Conservation (phyloP, 139 green algal genomes). For the Coelastrella sp. region DNA sequence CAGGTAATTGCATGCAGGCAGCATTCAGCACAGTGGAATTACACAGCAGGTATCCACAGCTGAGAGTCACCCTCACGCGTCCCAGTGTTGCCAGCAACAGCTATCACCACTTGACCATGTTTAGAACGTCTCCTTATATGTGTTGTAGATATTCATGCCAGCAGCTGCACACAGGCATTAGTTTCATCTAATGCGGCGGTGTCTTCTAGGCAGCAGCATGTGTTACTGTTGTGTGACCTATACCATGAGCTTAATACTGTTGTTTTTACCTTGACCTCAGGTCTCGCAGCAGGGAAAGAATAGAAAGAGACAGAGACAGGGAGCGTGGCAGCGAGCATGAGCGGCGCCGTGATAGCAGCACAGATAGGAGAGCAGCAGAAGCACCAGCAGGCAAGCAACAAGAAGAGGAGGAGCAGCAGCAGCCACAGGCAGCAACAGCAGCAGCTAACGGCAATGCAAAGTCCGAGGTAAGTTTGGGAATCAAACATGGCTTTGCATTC, state of each 20-base stretch:
- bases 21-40: too few relatives aligned
- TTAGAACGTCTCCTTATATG: too few relatives aligned
- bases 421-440: slow-evolving; percentile 8
- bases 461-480: slow-evolving; percentile 11
- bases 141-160: too few relatives aligned
- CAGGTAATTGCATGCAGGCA: not conserved
- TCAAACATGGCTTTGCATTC: too few relatives aligned
- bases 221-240: too few relatives aligned
- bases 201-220: too few relatives aligned
- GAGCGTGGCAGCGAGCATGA: slow-evolving; percentile 47
- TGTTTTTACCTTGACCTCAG: not conserved
- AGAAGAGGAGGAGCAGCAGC: not conserved
- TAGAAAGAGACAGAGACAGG: not conserved
- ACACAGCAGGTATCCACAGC: too few relatives aligned
- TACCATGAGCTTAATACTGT: not conserved
- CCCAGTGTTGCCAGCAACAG: too few relatives aligned
- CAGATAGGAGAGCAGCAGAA: not conserved
- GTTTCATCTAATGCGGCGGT: too few relatives aligned
- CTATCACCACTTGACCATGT: too few relatives aligned
- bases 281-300: slow-evolving; percentile 26
- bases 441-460: slow-evolving; percentile 34
- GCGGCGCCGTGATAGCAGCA: slow-evolving; percentile 30
- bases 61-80: too few relatives aligned
- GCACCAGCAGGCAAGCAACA: not conserved
- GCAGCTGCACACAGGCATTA: too few relatives aligned